Conservation (phyloP, 805 yeast genomes). For the Teunomyces lycoperdinae region DNA sequence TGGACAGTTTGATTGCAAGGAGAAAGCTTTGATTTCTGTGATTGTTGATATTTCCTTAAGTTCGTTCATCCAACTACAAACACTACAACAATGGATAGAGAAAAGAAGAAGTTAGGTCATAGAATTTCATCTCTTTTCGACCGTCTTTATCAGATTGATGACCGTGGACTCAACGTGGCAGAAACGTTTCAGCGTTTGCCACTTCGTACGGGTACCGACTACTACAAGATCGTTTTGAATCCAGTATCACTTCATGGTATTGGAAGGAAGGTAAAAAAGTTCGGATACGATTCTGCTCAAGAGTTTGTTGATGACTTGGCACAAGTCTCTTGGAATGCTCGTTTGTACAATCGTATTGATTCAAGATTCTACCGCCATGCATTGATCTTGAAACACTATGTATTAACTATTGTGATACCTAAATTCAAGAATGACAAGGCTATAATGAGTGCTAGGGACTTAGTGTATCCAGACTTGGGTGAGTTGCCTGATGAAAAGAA, state of each 20-base stretch:
- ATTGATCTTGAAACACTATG: slow-evolving; percentile 50
- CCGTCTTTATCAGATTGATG: slow-evolving; percentile 38
- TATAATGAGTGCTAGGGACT: slow-evolving; percentile 31
- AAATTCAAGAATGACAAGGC: slow-evolving; percentile 42
- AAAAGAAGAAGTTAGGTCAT: slow-evolving; percentile 34
- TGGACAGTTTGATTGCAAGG: background rate
- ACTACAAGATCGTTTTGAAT: slow-evolving; percentile 69
- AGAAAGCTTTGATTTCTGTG: background rate
- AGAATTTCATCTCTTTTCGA: slow-evolving; percentile 34
- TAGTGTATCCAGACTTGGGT: slow-evolving; percentile 65
- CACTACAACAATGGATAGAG: slow-evolving; percentile 11
- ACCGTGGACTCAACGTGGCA: slow-evolving; percentile 46
- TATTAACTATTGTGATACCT: slow-evolving; percentile 48
- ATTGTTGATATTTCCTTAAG: background rate
- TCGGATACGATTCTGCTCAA: slow-evolving; percentile 56
- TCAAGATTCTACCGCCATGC: slow-evolving; percentile 71
- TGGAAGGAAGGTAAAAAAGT: slow-evolving; percentile 53
- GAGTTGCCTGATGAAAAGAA: slow-evolving; percentile 54
- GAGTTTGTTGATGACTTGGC: slow-evolving; percentile 75
- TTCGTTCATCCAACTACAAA: background rate
- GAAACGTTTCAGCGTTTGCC: slow-evolving; percentile 73
- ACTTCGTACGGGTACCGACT: slow-evolving; percentile 66
- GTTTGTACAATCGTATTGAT: slow-evolving; percentile 71
- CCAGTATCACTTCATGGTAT: slow-evolving; percentile 84
- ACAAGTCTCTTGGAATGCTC: slow-evolving; percentile 88